Evolutionary conservation across 306 rosid species (phyloP).

Genomic region (Dryas drummondii): DNA sequence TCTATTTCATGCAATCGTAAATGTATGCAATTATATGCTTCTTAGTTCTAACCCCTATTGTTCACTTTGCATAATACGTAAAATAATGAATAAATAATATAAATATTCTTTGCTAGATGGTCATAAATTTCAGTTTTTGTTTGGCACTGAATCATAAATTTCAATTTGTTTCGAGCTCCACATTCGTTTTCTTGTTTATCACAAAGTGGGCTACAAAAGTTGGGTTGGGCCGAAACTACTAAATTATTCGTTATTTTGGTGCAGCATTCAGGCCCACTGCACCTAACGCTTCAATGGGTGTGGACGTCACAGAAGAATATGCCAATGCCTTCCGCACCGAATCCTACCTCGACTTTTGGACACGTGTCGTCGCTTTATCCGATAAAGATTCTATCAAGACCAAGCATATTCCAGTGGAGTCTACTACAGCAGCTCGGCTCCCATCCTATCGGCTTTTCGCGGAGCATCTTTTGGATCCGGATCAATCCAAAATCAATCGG

Average conservation of each 20-base stretch:
- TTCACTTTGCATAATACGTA: too few species aligned
- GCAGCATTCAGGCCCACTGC: constrained; percentile 21
- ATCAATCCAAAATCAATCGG: constrained; percentile 41
- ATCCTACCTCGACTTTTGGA: constrained; percentile 78
- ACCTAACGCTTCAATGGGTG: constrained; percentile 16
- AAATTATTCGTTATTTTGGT: not conserved
- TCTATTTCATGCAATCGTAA: constrained; percentile 42
- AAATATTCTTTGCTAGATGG: too few species aligned
- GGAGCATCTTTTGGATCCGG: constrained; percentile 70
- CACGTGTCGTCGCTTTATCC: constrained; percentile 51
- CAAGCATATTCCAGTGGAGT: constrained; percentile 30
- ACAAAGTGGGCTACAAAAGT: not conserved
- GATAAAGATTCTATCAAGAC: constrained; percentile 5
- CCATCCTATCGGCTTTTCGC: constrained; percentile 74
- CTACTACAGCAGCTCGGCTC: constrained; percentile 61
- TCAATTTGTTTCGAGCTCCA: too few species aligned
- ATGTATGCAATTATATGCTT: too few species aligned
- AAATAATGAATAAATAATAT: too few species aligned
- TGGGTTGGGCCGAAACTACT: too few species aligned
- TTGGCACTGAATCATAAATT: too few species aligned
- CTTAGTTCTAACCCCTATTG: too few species aligned
- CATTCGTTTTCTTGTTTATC: too few species aligned
- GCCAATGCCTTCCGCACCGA: constrained; percentile 81
- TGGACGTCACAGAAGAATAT: constrained; percentile 69
- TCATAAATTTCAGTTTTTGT: too few species aligned